Conservation (phyloP, 169 alveolate genomes). For the Prorocentrum cordatum region DNA sequence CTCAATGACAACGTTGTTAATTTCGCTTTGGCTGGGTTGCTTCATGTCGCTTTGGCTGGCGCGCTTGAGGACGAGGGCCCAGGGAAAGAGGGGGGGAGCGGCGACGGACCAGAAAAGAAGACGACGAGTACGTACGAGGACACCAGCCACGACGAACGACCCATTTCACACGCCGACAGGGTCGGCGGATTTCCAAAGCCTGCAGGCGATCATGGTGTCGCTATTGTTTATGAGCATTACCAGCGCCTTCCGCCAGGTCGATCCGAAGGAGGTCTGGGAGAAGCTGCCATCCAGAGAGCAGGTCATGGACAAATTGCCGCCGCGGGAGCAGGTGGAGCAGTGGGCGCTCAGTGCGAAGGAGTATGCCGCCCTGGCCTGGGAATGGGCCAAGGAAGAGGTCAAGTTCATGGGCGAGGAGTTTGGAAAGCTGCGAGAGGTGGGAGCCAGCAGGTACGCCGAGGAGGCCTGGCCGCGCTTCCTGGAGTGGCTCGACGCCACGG, state of each 20-base stretch:
- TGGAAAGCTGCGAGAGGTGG: too few species aligned
- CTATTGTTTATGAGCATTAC: neutral
- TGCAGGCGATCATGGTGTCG: conserved; percentile 23
- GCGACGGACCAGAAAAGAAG: neutral
- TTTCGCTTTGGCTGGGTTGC: too few species aligned
- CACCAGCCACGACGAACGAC: neutral
- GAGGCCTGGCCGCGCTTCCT: too few species aligned
- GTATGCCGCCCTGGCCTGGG: too few species aligned
- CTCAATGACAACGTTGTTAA: too few species aligned
- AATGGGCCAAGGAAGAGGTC: too few species aligned
- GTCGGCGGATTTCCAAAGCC: neutral
- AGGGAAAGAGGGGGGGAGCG: neutral
- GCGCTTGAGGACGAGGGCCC: neutral
- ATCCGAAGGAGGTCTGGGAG: neutral
- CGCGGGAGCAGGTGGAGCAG: too few species aligned
- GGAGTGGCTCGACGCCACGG: too few species aligned
- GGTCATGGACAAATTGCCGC: neutral
- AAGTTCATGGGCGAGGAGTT: too few species aligned
- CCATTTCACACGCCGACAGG: neutral
- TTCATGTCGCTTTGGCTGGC: too few species aligned
- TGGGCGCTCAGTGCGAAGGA: too few species aligned
- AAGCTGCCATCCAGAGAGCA: neutral
- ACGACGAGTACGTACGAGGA: neutral
- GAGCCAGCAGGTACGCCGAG: too few species aligned
- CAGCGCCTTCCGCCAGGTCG: neutral